These are phyloP conservation scores for Peribolospora kevripleyi DNA, from an alignment of 768 basidiomycete genomes.

Conservation along the genomic window DNA sequence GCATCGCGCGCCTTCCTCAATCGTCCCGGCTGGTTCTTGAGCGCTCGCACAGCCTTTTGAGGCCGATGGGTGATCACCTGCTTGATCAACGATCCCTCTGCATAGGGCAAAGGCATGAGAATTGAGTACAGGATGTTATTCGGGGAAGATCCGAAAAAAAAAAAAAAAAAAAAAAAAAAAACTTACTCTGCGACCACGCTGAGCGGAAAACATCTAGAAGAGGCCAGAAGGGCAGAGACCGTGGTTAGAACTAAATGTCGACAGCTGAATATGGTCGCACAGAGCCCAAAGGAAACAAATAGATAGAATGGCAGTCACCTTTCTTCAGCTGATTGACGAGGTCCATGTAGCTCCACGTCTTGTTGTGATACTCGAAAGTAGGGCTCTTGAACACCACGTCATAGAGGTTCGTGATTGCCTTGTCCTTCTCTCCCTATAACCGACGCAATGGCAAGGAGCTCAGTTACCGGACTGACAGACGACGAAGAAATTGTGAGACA, in stretches of 20 bases:
- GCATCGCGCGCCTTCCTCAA: too few relatives aligned
- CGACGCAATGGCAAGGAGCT: background rate
- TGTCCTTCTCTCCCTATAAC: conserved; percentile 14
- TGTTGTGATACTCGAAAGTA: conserved; percentile 50
- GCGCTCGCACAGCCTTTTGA: too few relatives aligned
- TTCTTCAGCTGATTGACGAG: conserved; percentile 18
- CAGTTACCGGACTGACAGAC: background rate
- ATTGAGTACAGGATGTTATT: too few relatives aligned
- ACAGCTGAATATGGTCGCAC: background rate
- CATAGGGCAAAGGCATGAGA: too few relatives aligned
- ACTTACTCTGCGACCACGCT: too few relatives aligned
- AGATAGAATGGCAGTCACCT: conserved; percentile 9
- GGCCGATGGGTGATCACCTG: too few relatives aligned
- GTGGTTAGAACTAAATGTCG: background rate
- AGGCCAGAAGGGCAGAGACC: background rate
- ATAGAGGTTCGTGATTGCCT: conserved; percentile 25
- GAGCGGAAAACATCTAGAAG: too few relatives aligned
- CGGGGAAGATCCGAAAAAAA: too few relatives aligned
- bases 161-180: too few relatives aligned
- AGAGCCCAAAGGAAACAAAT: background rate
- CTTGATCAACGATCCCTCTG: too few relatives aligned
- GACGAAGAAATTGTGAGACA: conserved; percentile 8
- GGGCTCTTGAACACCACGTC: conserved; percentile 70
- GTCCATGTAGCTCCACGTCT: conserved; percentile 20
- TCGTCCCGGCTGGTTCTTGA: too few relatives aligned